Base-by-base conservation (phyloP, 177 flowering plant species). In the Vitis hybrid region DNA sequence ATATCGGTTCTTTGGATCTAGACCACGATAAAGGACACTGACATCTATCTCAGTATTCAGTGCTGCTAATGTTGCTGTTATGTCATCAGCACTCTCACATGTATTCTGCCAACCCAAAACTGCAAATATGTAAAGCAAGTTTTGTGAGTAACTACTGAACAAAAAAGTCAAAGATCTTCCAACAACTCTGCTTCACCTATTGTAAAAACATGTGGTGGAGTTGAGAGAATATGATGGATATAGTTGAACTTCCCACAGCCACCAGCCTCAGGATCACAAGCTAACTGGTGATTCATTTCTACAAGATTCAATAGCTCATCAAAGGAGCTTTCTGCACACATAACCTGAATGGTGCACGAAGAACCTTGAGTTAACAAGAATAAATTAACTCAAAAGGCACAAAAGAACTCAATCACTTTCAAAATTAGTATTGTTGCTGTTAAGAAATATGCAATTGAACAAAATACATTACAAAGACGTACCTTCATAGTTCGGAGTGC, bases 51-150 rank as follows among this genome's bases (percentile, higher is more conserved):
- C 91, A 48, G 91, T 83, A 64, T 77, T 75, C 52, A 95, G 74
- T 48, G 97, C 92, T 61, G 89, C 84, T 78, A 95, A 72, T 64
- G 99, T 95, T 34, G 92, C 98, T 71, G 69, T 72, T 79, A 95
- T 95, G 82, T 95, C 98, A 45, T 82, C 90, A 56, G 73, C 83
- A 76, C 79, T 85, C 79, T 95, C 99, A 72, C 89, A 79, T 23
- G 94, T 93, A 68, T 87, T 88, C 77, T 95, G 99, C 99, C 98
- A 95, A 56, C 98, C 99, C 64, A 95, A 73, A 82, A 95, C 99
- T 95, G 87, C 85, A 86, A 78, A 4, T 66, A 56, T n/a, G 62
- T 64, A 65, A 65, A 55, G 23, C 13, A 70, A 10, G n/a, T 3
- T 62, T 30, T 52, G 26, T 21, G 2, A 60, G 34, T 57, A 32